A percentile compares a stretch with the other conserved stretches of the same genome.
These are phyloP conservation scores for Aegilops sharonensis DNA, from an alignment of 176 grass and related monocot species.

Conservation along the genomic window DNA sequence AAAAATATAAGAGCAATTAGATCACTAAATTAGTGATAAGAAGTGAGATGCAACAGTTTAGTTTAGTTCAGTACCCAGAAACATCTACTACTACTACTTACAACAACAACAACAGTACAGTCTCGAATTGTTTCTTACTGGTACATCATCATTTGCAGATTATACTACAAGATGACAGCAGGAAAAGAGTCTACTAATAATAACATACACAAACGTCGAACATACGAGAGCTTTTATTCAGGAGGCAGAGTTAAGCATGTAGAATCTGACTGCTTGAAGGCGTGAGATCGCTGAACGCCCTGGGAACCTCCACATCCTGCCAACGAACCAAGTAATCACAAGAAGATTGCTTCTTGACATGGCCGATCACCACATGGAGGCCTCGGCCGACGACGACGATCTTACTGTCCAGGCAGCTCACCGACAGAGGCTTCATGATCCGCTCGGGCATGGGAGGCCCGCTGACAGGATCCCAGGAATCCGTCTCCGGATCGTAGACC, in stretches of 20 bases:
- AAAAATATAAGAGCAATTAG: no score
- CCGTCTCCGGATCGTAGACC: conserved; percentile 55
- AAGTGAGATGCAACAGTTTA: neutral
- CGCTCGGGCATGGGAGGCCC: conserved; percentile 62
- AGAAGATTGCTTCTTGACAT: conserved; percentile 44
- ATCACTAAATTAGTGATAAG: neutral
- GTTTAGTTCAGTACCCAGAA: neutral
- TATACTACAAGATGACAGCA: neutral
- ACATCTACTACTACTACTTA: neutral
- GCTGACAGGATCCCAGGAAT: conserved; percentile 68
- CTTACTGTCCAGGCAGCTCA: conserved; percentile 51
- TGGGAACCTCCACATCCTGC: conserved; percentile 67
- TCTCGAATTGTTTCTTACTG: conserved; percentile 24
- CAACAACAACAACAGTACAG: neutral
- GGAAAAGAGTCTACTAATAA: neutral
- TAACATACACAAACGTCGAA: neutral
- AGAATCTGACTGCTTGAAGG: conserved; percentile 87
- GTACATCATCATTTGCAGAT: neutral
- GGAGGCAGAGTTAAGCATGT: conserved; percentile 44
- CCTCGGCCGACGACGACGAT: conserved; percentile 75
- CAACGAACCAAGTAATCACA: conserved; percentile 52
- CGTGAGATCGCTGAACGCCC: conserved; percentile 60
- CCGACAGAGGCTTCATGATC: conserved; percentile 76
- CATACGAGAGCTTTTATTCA: neutral
- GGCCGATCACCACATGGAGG: conserved; percentile 64